These are phyloP conservation scores for Debaryomyces sp. DNA, from an alignment of 1,139 yeast species.

Conservation along the genomic window DNA sequence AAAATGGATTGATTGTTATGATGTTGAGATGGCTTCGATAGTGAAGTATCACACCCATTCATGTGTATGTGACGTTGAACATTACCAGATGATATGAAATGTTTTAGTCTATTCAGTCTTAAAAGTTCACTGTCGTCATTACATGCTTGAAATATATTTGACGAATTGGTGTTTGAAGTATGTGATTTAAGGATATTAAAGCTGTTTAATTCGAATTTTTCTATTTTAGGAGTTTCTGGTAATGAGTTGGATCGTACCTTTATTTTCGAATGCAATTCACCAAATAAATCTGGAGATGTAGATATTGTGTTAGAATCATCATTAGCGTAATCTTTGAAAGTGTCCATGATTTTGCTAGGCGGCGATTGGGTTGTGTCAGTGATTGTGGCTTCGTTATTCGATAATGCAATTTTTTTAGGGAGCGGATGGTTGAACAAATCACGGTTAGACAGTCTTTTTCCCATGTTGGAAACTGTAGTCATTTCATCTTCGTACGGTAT, in stretches of 20 bases:
- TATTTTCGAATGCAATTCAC: conserved; percentile 1
- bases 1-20: conserved; percentile 10
- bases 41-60: conserved; percentile 1
- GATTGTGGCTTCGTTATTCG: background rate
- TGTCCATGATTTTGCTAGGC: background rate
- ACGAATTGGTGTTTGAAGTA: conserved; percentile 9
- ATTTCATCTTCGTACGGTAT: background rate
- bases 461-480: background rate
- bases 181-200: background rate
- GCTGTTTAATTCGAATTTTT: conserved; percentile 4
- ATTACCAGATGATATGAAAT: conserved; percentile 20
- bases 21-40: conserved; percentile 1
- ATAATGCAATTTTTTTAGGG: background rate
- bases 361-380: background rate
- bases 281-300: conserved; percentile 16
- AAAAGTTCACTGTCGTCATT: conserved; percentile 20
- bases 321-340: background rate
- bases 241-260: conserved; percentile 25
- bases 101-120: conserved; percentile 26
- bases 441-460: background rate
- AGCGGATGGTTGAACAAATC: background rate
- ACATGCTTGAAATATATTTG: conserved; percentile 14
- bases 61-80: background rate
- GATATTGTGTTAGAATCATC: conserved; percentile 14
- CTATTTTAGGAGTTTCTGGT: conserved; percentile 20